Evolutionary conservation across 306 rosid species (phyloP).

Genomic region (Rubus parviflorus): DNA sequence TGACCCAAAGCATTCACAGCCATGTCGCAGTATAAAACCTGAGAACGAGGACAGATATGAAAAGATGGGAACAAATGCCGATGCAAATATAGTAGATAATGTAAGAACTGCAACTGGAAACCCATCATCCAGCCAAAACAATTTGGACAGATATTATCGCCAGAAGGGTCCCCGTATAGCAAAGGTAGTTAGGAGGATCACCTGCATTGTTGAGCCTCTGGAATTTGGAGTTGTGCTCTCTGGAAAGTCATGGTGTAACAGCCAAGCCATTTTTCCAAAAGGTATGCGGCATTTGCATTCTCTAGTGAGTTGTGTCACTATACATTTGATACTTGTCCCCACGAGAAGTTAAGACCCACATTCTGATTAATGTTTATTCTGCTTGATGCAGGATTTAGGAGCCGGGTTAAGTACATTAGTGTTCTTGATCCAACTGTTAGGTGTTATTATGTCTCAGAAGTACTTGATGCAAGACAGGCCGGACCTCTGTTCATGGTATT

Average conservation of each 20-base stretch:
- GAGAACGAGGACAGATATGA: slow-evolving; percentile 49
- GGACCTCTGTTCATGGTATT: slow-evolving; percentile 94
- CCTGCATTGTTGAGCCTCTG: slow-evolving; percentile 90
- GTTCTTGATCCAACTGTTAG: slow-evolving; percentile 71
- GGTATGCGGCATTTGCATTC: slow-evolving; percentile 46
- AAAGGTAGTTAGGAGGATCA: slow-evolving; percentile 89
- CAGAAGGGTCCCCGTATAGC: slow-evolving; percentile 99
- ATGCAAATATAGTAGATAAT: slow-evolving; percentile 49
- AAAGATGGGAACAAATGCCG: slow-evolving; percentile 42
- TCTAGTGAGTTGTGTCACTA: neutral
- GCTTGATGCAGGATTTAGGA: slow-evolving; percentile 81
- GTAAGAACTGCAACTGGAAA: slow-evolving; percentile 50
- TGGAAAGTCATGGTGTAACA: slow-evolving; percentile 90
- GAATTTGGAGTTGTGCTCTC: slow-evolving; percentile 84
- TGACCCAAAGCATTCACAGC: slow-evolving; percentile 36
- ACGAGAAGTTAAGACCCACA: neutral
- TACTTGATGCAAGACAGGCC: slow-evolving; percentile 74
- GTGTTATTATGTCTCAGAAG: slow-evolving; percentile 83
- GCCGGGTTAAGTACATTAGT: slow-evolving; percentile 81
- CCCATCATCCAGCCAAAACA: slow-evolving; percentile 53
- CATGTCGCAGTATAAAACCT: slow-evolving; percentile 45
- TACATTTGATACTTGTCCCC: neutral
- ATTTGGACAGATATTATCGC: slow-evolving; percentile 55
- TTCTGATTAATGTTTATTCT: slow-evolving; percentile 30
- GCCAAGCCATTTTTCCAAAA: slow-evolving; percentile 88